Base-by-base conservation (phyloP, 2,329 filamentous ascomycete genomes). In the Zymoseptoria pseudotritici region DNA sequence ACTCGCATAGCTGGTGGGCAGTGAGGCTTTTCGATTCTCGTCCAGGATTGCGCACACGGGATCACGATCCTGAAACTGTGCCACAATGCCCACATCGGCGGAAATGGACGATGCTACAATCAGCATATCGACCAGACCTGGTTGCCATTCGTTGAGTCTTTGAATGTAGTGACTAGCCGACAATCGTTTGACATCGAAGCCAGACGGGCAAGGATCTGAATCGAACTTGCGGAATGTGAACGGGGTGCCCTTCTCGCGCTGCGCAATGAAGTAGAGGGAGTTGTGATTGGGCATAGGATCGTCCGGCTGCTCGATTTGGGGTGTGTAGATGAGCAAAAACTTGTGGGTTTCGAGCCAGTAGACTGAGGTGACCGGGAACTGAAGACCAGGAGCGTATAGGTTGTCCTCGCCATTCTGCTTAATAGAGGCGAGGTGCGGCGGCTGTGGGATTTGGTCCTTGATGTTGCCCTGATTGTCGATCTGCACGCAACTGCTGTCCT, bases 101-200 rank as follows among this genome's bases (percentile, higher is more conserved):
- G 86, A 88, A 19, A 87, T 86, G 1, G 91, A 95, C 2, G 91
- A 95, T 2, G 90, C 83, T 22, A 97, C 80, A 53, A 99, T 83
- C 11, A 99, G 77, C 49, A 92, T 77, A 71, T 99, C 92, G 63
- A 89, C 85, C 8, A 97, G 77, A 65, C 87, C 84, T 0, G 91
- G 91, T 24, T 86, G 84, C 73, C 93, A 97, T 60, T 91, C 85
- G 70, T 86, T 86, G 17, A 99, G 77, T 55, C 94, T 85, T 57
- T 87, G 77, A 55, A 94, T 81, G 57, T 89, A 90, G 69, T 96
- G 89, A 66, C 92, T 88, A 11, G 91, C 87, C 0, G 85, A 85
- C 11, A 78, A 56, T 56, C 70, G 62, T 26, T 66, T 42, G 85
- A 78, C 13, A 84, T 62, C 85, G 72, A 88, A 91, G 0, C 58